Conservation (phyloP, 768 basidiomycete species). For the Suillus plorans region DNA sequence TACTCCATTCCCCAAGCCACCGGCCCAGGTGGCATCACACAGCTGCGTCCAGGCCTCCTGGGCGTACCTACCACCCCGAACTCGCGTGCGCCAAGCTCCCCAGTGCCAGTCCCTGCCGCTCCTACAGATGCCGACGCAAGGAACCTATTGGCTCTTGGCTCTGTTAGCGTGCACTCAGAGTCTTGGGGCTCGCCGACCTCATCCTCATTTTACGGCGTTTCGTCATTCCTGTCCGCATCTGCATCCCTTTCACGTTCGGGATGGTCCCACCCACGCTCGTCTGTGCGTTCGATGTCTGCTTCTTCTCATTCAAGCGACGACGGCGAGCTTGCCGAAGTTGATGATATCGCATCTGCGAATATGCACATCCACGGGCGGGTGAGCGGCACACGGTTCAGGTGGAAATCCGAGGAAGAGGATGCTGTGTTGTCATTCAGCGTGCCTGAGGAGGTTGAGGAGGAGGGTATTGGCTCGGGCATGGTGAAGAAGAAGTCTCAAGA, state of each 20-base stretch:
- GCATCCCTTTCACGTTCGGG: conserved; percentile 31
- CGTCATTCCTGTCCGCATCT: conserved; percentile 19
- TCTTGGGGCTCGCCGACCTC: conserved; percentile 34
- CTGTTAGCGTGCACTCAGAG: conserved; percentile 27
- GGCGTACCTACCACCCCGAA: conserved; percentile 33
- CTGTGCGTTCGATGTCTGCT: conserved; percentile 41
- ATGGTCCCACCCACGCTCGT: conserved; percentile 59
- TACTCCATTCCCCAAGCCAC: conserved; percentile 48
- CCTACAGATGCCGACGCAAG: conserved; percentile 24
- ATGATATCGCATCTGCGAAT: conserved; percentile 11
- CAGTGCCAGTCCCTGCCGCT: conserved; percentile 34
- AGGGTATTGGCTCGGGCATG: conserved; percentile 22
- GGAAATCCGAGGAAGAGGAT: conserved; percentile 47
- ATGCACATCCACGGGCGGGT: conserved; percentile 19
- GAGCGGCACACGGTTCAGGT: conserved; percentile 25
- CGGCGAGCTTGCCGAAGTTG: conserved; percentile 26
- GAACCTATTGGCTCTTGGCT: conserved; percentile 24
- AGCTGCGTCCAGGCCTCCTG: conserved; percentile 59
- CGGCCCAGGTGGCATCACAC: conserved; percentile 45
- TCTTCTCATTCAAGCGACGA: conserved; percentile 42
- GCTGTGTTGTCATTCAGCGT: conserved; percentile 39
- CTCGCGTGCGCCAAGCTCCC: conserved; percentile 13
- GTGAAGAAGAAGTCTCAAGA: conserved; percentile 15
- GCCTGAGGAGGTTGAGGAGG: conserved; percentile 49
- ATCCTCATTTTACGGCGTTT: conserved; percentile 28